Evolutionary conservation across 176 grass and related monocot species (phyloP).

Genomic region (Cymbopogon citratus): DNA sequence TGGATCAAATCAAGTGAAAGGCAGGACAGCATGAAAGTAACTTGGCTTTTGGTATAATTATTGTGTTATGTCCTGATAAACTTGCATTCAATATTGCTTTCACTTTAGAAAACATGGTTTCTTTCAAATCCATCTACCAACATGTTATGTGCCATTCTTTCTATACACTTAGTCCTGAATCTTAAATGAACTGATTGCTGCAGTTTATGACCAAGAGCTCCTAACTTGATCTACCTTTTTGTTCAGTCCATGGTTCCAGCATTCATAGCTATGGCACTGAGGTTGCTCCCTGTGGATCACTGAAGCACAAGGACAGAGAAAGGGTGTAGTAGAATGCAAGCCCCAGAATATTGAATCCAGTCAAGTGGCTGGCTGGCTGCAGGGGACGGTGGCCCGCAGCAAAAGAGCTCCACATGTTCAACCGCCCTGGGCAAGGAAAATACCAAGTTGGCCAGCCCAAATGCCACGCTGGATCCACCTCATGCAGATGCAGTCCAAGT

Average conservation of each 20-base stretch:
- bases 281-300: background rate
- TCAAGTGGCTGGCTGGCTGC: constrained; percentile 34
- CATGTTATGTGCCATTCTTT: constrained; percentile 5
- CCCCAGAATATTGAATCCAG: constrained; percentile 30
- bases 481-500: background rate
- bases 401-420: constrained; percentile 37
- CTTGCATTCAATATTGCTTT: background rate
- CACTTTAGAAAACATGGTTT: background rate
- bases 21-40: constrained; percentile 11
- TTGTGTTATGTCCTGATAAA: background rate
- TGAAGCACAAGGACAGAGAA: background rate
- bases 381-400: constrained; percentile 20
- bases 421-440: constrained; percentile 30
- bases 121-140: background rate
- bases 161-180: background rate
- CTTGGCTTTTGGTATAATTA: background rate
- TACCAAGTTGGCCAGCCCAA: constrained; percentile 37
- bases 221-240: background rate
- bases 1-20: background rate
- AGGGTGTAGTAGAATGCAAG: background rate
- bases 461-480: constrained; percentile 37
- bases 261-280: background rate
- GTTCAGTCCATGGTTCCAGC: constrained; percentile 1
- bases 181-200: background rate
- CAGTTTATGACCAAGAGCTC: background rate